phyloP scores from a whole-genome alignment of 495 filamentous ascomycete genomes.

The Neurospora tetrasperma region DNA sequence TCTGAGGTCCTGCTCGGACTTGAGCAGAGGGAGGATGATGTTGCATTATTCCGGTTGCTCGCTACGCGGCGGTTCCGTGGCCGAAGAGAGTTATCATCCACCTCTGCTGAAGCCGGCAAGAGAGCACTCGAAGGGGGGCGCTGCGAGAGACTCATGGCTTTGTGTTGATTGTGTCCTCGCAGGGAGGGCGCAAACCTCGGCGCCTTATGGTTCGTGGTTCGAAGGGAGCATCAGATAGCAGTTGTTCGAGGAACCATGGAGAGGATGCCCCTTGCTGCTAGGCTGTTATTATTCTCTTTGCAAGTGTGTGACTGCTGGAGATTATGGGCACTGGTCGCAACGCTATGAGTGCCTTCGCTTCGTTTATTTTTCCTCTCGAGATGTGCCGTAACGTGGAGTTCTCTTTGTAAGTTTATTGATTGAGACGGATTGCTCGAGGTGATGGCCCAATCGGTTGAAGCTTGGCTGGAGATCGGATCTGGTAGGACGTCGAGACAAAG shows the following conservation, averaged over 20 bases:
- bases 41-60: slow-evolving; percentile 4
- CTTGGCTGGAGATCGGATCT: not conserved
- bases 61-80: slow-evolving; percentile 23
- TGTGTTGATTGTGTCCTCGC: slow-evolving; percentile 14
- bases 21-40: slow-evolving; percentile 12
- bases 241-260: not conserved
- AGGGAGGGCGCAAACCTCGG: slow-evolving; percentile 19
- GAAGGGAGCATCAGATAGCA: slow-evolving; percentile 23
- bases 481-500: not conserved
- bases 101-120: slow-evolving; percentile 11
- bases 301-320: not conserved
- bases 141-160: slow-evolving; percentile 23
- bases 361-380: not conserved
- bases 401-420: not conserved
- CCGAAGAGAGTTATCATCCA: slow-evolving; percentile 15
- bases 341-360: not conserved
- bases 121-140: slow-evolving; percentile 19
- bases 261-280: not conserved
- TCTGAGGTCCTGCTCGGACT: slow-evolving; percentile 19
- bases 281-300: not conserved
- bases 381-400: not conserved
- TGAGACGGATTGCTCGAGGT: not conserved
- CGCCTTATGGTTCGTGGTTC: slow-evolving; percentile 10
- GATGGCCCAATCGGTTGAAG: not conserved
- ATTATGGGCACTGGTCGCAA: not conserved